Evolutionary conservation across 2,329 filamentous ascomycete genomes (phyloP).

Genomic region (Penicillium nordicum): DNA sequence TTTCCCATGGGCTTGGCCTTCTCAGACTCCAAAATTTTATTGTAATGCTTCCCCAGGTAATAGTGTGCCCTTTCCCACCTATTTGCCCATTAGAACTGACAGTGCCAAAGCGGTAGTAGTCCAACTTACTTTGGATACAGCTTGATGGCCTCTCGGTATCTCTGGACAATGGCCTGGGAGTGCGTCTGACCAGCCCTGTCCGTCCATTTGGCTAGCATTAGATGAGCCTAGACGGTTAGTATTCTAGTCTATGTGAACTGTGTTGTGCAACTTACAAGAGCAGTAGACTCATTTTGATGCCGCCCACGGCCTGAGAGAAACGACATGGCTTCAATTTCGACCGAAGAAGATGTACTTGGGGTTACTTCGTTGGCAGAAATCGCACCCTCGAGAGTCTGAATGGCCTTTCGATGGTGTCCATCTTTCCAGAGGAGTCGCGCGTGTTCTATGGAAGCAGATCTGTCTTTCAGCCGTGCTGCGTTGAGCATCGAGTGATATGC

Average conservation of each 20-base stretch:
- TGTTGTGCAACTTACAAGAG: constrained; percentile 34
- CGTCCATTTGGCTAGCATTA: constrained; percentile 94
- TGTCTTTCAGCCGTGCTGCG: constrained; percentile 77
- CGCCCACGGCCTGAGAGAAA: constrained; percentile 42
- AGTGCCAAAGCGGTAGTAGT: background rate
- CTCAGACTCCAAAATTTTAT: constrained; percentile 89
- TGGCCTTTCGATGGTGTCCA: constrained; percentile 89
- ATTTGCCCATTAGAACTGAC: background rate
- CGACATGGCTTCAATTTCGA: constrained; percentile 34
- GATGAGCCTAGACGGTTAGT: constrained; percentile 50
- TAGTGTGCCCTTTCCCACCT: constrained; percentile 98
- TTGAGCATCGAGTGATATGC: constrained; percentile 93
- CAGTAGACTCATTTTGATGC: constrained; percentile 51
- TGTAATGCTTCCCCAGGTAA: constrained; percentile 94
- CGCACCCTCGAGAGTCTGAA: constrained; percentile 81
- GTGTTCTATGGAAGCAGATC: constrained; percentile 89
- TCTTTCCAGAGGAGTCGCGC: constrained; percentile 90
- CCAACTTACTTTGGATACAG: constrained; percentile 35
- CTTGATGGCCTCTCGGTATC: constrained; percentile 71
- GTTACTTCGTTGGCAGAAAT: constrained; percentile 78
- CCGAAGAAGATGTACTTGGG: constrained; percentile 39
- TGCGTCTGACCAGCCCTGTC: constrained; percentile 93
- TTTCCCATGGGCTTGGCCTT: constrained; percentile 71
- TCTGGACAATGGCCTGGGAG: constrained; percentile 70
- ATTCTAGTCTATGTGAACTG: constrained; percentile 43